These are phyloP conservation scores for Leptographium galeiforme DNA, from an alignment of 2,329 filamentous ascomycete species.

Conservation along the genomic window DNA sequence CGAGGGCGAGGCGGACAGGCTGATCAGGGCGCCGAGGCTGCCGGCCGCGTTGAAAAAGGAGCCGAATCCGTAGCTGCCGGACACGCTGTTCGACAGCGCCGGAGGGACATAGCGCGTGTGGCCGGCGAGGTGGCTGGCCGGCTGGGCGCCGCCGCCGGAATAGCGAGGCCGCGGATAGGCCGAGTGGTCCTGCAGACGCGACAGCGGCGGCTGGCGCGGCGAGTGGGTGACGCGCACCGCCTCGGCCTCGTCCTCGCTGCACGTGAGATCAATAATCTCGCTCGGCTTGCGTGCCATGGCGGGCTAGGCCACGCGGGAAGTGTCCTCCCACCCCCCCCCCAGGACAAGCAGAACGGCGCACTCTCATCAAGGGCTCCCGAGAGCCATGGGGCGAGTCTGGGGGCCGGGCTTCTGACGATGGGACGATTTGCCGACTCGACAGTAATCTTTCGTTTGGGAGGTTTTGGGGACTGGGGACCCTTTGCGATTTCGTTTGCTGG, in stretches of 20 bases:
- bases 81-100: not conserved
- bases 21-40: not conserved
- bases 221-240: not conserved
- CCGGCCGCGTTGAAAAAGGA: not conserved
- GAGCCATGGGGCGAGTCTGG: too few relatives aligned
- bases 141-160: not conserved
- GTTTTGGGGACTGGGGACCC: too few relatives aligned
- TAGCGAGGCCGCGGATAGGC: not conserved
- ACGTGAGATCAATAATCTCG: slow-evolving; percentile 11
- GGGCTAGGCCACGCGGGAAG: not conserved
- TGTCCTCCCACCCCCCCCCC: too few relatives aligned
- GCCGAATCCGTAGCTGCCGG: not conserved
- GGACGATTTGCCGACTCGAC: too few relatives aligned
- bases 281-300: slow-evolving; percentile 1
- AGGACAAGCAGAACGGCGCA: too few relatives aligned
- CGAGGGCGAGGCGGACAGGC: not conserved
- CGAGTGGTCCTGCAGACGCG: not conserved
- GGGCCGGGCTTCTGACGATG: too few relatives aligned
- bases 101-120: not conserved
- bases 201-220: slow-evolving; percentile 2
- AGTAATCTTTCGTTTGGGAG: too few relatives aligned
- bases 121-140: not conserved
- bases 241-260: slow-evolving; percentile 7
- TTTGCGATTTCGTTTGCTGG: too few relatives aligned
- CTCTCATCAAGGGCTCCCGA: too few relatives aligned